These are phyloP conservation scores for Prototheca cutis DNA, from an alignment of 163 green algal species.

Conservation along the genomic window DNA sequence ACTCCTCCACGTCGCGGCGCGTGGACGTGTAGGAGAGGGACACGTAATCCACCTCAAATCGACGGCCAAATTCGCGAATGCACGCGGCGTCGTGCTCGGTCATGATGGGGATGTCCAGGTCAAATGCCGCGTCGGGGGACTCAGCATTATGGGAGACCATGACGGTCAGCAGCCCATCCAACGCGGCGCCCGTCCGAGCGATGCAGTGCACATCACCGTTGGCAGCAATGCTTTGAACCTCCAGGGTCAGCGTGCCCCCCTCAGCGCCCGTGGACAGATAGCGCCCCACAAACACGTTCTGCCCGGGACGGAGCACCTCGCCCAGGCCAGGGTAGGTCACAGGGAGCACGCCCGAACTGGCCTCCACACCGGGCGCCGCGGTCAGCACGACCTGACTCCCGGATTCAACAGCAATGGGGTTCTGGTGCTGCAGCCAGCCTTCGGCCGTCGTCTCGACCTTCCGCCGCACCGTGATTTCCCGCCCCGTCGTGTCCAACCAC, in stretches of 20 bases:
- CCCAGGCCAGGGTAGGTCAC: slow-evolving; percentile 28
- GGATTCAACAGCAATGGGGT: slow-evolving; percentile 26
- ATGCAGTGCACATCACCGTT: slow-evolving; percentile 49
- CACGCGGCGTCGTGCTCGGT: slow-evolving; percentile 58
- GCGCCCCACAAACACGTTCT: slow-evolving; percentile 32
- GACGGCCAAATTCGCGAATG: slow-evolving; percentile 38
- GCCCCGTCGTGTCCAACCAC: slow-evolving; percentile 72
- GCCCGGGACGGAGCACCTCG: slow-evolving; percentile 1
- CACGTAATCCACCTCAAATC: slow-evolving; percentile 69
- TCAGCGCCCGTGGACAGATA: slow-evolving; percentile 82
- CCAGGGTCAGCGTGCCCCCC: slow-evolving; percentile 58
- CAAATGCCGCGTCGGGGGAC: slow-evolving; percentile 17
- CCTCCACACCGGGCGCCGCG: slow-evolving; percentile 14
- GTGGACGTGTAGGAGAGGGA: slow-evolving; percentile 55
- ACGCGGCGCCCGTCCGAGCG: slow-evolving; percentile 52
- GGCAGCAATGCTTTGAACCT: slow-evolving; percentile 11
- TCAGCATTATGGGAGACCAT: slow-evolving; percentile 27
- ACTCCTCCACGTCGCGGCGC: slow-evolving; percentile 37
- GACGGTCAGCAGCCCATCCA: slow-evolving; percentile 73
- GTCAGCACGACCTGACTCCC: slow-evolving; percentile 30
- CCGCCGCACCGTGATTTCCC: slow-evolving; percentile 59
- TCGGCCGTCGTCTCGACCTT: slow-evolving; percentile 12
- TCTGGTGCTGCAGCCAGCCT: slow-evolving; percentile 27
- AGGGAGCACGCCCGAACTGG: slow-evolving; percentile 28
- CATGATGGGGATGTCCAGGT: slow-evolving; percentile 68